Conservation (phyloP, 108 stramenopile genomes). For the Thalassiosira profunda region DNA sequence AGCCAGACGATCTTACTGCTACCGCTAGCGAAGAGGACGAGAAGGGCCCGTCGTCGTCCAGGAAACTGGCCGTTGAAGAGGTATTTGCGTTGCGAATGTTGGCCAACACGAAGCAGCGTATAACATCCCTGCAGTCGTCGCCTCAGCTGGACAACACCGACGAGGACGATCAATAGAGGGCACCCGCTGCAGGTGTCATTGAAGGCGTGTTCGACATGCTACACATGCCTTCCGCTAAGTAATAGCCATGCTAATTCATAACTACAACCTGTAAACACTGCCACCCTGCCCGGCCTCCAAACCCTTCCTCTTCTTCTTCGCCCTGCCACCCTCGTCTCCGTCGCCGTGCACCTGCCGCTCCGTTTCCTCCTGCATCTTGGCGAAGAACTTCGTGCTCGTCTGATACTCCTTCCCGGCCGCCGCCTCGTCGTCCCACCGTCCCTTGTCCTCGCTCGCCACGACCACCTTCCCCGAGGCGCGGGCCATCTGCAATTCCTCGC, state of each 20-base stretch:
- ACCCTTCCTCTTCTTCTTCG: slow-evolving; percentile 44
- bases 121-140: slow-evolving; percentile 32
- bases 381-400: slow-evolving; percentile 93
- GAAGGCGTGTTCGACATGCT: too few relatives aligned
- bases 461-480: slow-evolving; percentile 86
- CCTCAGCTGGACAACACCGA: too few relatives aligned
- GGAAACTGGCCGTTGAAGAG: slow-evolving; percentile 40
- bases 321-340: slow-evolving; percentile 16
- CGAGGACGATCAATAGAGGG: too few relatives aligned
- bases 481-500: slow-evolving; percentile 86
- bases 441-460: slow-evolving; percentile 44
- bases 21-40: not conserved
- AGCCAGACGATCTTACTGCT: slow-evolving; percentile 9
- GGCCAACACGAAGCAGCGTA: slow-evolving; percentile 40
- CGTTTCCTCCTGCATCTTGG: slow-evolving; percentile 87
- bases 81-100: slow-evolving; percentile 38
- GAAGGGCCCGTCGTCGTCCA: slow-evolving; percentile 4
- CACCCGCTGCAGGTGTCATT: too few relatives aligned
- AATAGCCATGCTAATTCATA: too few relatives aligned
- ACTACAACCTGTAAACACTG: slow-evolving; percentile 33
- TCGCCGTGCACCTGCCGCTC: slow-evolving; percentile 58
- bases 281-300: slow-evolving; percentile 11
- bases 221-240: too few relatives aligned
- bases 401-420: slow-evolving; percentile 65
- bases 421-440: slow-evolving; percentile 67